phyloP scores from a whole-genome alignment of 1,284 basidiomycete species.

The Hypsizygus ulmarius region DNA sequence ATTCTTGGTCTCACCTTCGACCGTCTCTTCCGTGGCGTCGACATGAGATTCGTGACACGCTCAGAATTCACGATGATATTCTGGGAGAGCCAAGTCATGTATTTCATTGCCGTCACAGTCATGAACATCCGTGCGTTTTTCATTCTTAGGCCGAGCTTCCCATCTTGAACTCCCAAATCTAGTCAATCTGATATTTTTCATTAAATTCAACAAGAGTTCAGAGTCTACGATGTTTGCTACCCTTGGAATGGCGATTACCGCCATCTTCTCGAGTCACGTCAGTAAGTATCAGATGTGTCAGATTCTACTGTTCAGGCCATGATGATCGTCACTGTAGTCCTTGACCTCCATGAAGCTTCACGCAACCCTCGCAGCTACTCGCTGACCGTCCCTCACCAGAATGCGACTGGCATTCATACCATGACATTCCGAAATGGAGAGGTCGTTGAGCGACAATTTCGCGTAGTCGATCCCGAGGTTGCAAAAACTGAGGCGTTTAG shows the following conservation, averaged over 20 bases:
- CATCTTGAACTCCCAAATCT: background rate
- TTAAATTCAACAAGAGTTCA: constrained; percentile 18
- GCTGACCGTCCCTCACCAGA: constrained; percentile 3
- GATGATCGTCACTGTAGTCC: constrained; percentile 8
- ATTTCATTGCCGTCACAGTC: constrained; percentile 19
- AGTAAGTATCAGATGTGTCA: constrained; percentile 13
- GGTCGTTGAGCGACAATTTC: constrained; percentile 16
- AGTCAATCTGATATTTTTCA: constrained; percentile 21
- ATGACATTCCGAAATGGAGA: constrained; percentile 16
- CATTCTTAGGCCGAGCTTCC: background rate
- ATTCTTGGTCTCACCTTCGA: constrained; percentile 19
- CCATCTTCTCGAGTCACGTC: constrained; percentile 19
- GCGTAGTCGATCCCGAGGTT: constrained; percentile 10
- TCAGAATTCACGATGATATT: constrained; percentile 21
- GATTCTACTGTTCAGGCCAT: background rate
- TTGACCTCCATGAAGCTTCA: constrained; percentile 17
- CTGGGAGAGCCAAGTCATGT: constrained; percentile 22
- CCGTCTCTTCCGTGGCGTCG: constrained; percentile 18
- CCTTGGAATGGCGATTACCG: constrained; percentile 20
- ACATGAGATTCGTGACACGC: constrained; percentile 15
- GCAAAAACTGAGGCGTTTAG: constrained; percentile 14
- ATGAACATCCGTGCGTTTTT: constrained; percentile 17
- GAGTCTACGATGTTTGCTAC: constrained; percentile 22
- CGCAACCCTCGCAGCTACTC: constrained; percentile 10
- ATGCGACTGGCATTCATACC: constrained; percentile 13